phyloP scores from a whole-genome alignment of 1,139 yeast species.

The Hyphopichia buzzinii region DNA sequence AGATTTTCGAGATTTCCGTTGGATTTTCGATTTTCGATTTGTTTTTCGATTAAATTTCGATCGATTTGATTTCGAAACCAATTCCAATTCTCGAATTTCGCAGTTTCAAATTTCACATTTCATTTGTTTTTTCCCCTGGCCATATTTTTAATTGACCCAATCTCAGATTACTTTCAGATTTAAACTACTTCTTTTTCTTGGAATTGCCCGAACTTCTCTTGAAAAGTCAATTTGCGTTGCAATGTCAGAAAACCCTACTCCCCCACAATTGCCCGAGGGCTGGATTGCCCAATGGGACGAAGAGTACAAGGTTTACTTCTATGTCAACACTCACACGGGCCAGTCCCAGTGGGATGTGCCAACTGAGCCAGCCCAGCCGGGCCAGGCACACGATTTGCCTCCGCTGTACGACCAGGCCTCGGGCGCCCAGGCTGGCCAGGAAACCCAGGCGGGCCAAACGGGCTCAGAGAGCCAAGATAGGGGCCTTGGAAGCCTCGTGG shows the following conservation, averaged over 20 bases:
- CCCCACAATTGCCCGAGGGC: constrained; percentile 22
- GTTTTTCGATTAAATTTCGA: too few relatives aligned
- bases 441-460: background rate
- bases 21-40: too few relatives aligned
- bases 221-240: too few relatives aligned
- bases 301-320: constrained; percentile 22
- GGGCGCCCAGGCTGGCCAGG: constrained; percentile 2
- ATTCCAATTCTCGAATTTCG: too few relatives aligned
- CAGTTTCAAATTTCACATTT: too few relatives aligned
- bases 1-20: too few relatives aligned
- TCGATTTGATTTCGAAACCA: too few relatives aligned
- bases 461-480: background rate
- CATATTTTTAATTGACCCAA: too few relatives aligned
- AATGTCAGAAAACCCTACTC: constrained; percentile 1
- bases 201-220: too few relatives aligned
- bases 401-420: background rate
- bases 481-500: background rate
- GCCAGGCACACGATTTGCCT: background rate
- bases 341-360: constrained; percentile 19
- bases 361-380: constrained; percentile 1
- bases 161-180: too few relatives aligned
- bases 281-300: constrained; percentile 32
- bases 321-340: constrained; percentile 20
- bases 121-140: too few relatives aligned
- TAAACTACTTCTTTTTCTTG: too few relatives aligned